Evolutionary conservation across 495 filamentous ascomycete genomes (phyloP), one percentile per base, ranked within the genome.

Genomic region (Cudoniella acicularis): DNA sequence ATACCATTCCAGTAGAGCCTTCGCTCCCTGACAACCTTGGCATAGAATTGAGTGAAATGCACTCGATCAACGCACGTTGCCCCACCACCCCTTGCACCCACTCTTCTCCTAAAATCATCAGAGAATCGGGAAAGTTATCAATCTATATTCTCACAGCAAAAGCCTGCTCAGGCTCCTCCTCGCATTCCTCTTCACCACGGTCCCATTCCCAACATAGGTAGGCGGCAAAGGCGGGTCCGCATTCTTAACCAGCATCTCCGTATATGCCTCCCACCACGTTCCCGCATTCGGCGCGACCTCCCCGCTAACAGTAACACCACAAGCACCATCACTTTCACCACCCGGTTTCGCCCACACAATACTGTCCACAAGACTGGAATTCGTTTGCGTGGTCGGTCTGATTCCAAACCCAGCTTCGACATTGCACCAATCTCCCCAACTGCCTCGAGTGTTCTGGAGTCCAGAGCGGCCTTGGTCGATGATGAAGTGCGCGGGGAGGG

Each of bases 341-440:
- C 88, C 88, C 55, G 87, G 88, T 82, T 91, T 91, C 60, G 87
- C 76, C 88, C 88, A 91, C 67, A 90, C 86, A 73, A 91, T 89
- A 47, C 87, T 84, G 69, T 91, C 87, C 52, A 80, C 77, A 18
- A 87, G 77, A 25, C 75, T 67, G 68, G 77, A 65, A 56, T 83
- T 83, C 9, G 87, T 88, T 54, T 80, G 64, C 22, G 82, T 75
- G 2, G 84, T 85, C 0, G 84, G 84, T 55, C 82, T 83, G 48
- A 78, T 75, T 68, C 88, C 88, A 69, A 90, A 90, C 41, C 88
- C 88, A 52, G 87, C 83, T 61, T 82, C 80, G 65, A 87, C 83
- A 70, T 92, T 92, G 80, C 88, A 91, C 88, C 89, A 92, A 77
- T 91, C 80, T 66, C 87, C 89, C 86, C 89, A 82, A 62, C 72